These are phyloP conservation scores for Morella rubra DNA, from an alignment of 306 rosid genomes.

Conservation along the genomic window DNA sequence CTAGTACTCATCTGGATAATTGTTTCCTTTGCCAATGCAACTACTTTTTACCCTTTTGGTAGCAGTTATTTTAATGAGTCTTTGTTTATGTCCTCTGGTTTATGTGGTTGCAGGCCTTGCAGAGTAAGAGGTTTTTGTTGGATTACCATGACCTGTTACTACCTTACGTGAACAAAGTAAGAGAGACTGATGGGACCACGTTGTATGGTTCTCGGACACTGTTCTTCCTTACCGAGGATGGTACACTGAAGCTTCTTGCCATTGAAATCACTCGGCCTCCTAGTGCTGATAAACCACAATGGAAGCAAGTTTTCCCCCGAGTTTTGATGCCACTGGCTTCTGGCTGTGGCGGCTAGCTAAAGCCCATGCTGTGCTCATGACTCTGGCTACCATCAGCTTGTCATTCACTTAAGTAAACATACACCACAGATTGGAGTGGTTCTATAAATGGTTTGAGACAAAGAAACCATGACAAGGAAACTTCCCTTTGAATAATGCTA, in stretches of 20 bases:
- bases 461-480: not conserved
- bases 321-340: slow-evolving; percentile 31
- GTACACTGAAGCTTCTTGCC: slow-evolving; percentile 35
- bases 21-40: not conserved
- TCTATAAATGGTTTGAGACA: not conserved
- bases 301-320: slow-evolving; percentile 37
- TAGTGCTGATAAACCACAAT: slow-evolving; percentile 18
- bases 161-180: slow-evolving; percentile 36
- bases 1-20: no score
- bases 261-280: slow-evolving; percentile 46
- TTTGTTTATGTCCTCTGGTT: not conserved
- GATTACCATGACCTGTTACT: slow-evolving; percentile 24
- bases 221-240: slow-evolving; percentile 36
- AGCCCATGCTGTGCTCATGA: slow-evolving; percentile 41
- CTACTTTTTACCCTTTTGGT: not conserved
- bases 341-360: slow-evolving; percentile 44
- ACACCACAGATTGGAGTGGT: slow-evolving; percentile 5
- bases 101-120: slow-evolving; percentile 29
- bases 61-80: not conserved
- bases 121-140: slow-evolving; percentile 15
- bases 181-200: slow-evolving; percentile 37
- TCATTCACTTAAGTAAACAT: no score
- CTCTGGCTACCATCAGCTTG: slow-evolving; percentile 40
- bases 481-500: not conserved
- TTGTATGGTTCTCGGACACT: slow-evolving; percentile 42